A percentile compares a stretch with the other conserved stretches of the same genome.
Conservation (phyloP, 2,329 filamentous ascomycete species). For the Scorias spongiosa region DNA sequence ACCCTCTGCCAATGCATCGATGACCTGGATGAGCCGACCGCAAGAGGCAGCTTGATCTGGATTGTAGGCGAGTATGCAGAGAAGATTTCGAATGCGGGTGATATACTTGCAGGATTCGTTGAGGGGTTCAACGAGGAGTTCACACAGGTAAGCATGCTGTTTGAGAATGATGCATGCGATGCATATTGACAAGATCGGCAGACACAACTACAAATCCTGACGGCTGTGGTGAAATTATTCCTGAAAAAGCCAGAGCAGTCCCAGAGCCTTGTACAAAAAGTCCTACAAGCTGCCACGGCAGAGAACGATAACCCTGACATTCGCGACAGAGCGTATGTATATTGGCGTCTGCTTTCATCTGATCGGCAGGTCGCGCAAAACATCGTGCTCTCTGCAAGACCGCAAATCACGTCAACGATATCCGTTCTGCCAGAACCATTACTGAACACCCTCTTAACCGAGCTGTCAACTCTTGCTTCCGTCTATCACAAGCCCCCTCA, state of each 20-base stretch:
- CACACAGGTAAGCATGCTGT: conserved; percentile 51
- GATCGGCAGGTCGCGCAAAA: conserved; percentile 84
- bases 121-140: conserved; percentile 94
- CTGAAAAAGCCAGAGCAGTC: conserved; percentile 89
- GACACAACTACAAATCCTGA: conserved; percentile 96
- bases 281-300: conserved; percentile 79
- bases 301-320: conserved; percentile 98
- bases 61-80: conserved; percentile 98
- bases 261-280: conserved; percentile 83
- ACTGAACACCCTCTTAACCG: conserved; percentile 75
- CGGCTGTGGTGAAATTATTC: conserved; percentile 93
- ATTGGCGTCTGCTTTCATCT: conserved; percentile 90
- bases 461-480: conserved; percentile 87
- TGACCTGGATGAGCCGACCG: conserved; percentile 86
- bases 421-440: conserved; percentile 69
- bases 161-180: not conserved
- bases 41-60: conserved; percentile 86
- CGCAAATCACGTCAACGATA: conserved; percentile 87
- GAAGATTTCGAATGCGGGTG: conserved; percentile 97
- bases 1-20: conserved; percentile 94
- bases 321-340: conserved; percentile 90
- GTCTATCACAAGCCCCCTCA: conserved; percentile 98
- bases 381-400: conserved; percentile 86
- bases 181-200: conserved; percentile 21
- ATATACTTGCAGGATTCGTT: conserved; percentile 81